Evolutionary conservation across 2,329 filamentous ascomycete genomes (phyloP), one percentile per base, ranked within the genome.

Genomic region (Curvularia eragrostidis): DNA sequence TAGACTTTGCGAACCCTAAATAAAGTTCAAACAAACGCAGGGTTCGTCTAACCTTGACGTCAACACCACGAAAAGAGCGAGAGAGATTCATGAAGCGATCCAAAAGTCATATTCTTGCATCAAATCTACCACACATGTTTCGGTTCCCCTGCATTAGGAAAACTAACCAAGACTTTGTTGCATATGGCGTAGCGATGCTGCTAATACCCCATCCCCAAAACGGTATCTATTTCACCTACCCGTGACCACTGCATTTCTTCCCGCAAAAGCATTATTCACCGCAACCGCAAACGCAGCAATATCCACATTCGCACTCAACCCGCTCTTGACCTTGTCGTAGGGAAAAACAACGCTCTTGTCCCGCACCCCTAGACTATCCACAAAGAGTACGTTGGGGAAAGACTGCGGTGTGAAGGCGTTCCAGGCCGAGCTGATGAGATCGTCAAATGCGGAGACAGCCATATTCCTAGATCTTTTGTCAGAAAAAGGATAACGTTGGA

Each of bases 371-470:
- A 75, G 52, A 28, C 71, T 65, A 60, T 77, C 74, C 12, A 77
- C 67, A 54, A 67, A 76, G 15, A 77, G 55, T 26, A 77, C 75
- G 39, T 77, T 76, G 10, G 74, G 74, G 42, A 74, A 77, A 7
- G 49, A 63, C 52, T 75, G 64, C 3, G 71, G 70, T 1, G 72
- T 74, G 26, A 75, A 77, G 0, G 66, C 63, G 39, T 73, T 75
- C 62, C 67, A 75, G 13, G 67, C 73, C 1, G 73, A 62, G 15
- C 67, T 66, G 9, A 76, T 66, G n/a, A 77, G 54, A 3, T 70
- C 65, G 44, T 75, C 69, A 39, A 72, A 75, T 0, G 71, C 74
- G 3, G 48, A 59, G 0, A 61, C 66, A 0, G 71, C 75, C 21
- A 76, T 52, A 6, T 75, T 76, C 59, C 55, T 58, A 13, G 5